Evolutionary conservation across 345 rosid genomes (phyloP).

Genomic region (thale cress (Arabidopsis thaliana)): TAIR10.1 NC_003070.9:5934501-5935000

Average conservation of each 20-base stretch:
- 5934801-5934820: slow-evolving; percentile 61
- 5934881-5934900: slow-evolving; percentile 92
- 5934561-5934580: slow-evolving; percentile 38
- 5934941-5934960: neutral
- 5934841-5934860: slow-evolving; percentile 67
- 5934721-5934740: slow-evolving; percentile 63
- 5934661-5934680: neutral
- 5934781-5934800: slow-evolving; percentile 66
- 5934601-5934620: neutral
- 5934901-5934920: slow-evolving; percentile 28
- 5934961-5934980: slow-evolving; percentile 21
- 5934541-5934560: slow-evolving; percentile 22
- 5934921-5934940: neutral
- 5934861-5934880: slow-evolving; percentile 67
- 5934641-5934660: slow-evolving; percentile 2
- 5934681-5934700: slow-evolving; percentile 61
- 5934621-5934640: neutral
- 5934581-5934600: slow-evolving; percentile 17
- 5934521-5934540: slow-evolving; percentile 20
- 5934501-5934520: slow-evolving; percentile 11
- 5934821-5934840: slow-evolving; percentile 60
- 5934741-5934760: slow-evolving; percentile 75
- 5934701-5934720: slow-evolving; percentile 85
- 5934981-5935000: slow-evolving; percentile 65
- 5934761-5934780: slow-evolving; percentile 60